Evolutionary conservation across 768 basidiomycete genomes (phyloP), one percentile per base, ranked within the genome.

Genomic region (Trametes coccinea): DNA sequence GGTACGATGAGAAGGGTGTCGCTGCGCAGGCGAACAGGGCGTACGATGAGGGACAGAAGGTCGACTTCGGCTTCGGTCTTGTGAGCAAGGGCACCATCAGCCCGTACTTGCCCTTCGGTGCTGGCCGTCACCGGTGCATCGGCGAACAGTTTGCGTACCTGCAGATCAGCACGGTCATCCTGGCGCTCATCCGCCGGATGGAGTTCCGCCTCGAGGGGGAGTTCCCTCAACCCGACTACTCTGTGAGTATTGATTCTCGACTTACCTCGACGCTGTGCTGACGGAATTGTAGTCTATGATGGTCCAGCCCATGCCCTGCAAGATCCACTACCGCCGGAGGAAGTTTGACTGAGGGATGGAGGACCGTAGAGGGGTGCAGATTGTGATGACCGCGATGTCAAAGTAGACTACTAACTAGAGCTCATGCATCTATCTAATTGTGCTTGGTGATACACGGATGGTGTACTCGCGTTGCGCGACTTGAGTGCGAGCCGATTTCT

Each of bases 101-200:
- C 67, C 93, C 93, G 51, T 98, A 98, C 74, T 92, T 97, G 72
- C 97, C 97, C 2, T 99, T 99, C 69, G 97, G 97, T 63, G 96
- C 97, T 53, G 97, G 97, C 31, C 83, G 92, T 69, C 96, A 98
- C 78, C 82, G 95, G 65, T 98, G 93, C 74, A 95, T 98, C 62
- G 93, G 94, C 65, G 94, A 95, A 77, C 70, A 69, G 87, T 98
- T 98, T 71, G 97, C 97, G 29, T 95, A 97, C 75, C 77, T 98
- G 63, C 97, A 99, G 77, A 77, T 98, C 9, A 91, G 93, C 40
- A 87, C 88, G 5, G 82, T 98, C 73, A 79, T 98, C 66, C 74
- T 87, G 4, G 90, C 89, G 11, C 71, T 98, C 61, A 78, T 98
- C 51, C 87, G 95, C 53, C 78, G 83, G 59, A 76, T 93, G 56